These are phyloP conservation scores for Xylariaceae sp. DNA, from an alignment of 2,329 filamentous ascomycete genomes.

Conservation along the genomic window DNA sequence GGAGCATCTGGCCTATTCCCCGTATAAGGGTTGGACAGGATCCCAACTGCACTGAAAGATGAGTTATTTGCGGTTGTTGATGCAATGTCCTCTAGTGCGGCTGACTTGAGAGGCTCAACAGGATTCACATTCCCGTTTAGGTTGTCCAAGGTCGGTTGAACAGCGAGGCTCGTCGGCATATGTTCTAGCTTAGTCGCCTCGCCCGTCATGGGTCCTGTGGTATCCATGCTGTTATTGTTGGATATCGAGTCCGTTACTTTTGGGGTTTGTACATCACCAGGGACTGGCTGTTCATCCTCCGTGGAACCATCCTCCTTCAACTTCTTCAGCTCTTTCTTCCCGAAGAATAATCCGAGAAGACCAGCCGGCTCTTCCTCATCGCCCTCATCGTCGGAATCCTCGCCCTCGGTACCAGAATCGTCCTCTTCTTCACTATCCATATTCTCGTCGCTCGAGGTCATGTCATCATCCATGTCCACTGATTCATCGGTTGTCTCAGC, in stretches of 20 bases:
- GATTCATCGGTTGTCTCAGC: constrained; percentile 69
- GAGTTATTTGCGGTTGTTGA: background rate
- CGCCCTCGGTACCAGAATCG: constrained; percentile 42
- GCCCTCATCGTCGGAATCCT: constrained; percentile 54
- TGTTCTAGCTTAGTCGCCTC: background rate
- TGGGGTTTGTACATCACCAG: constrained; percentile 45
- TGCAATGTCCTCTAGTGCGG: background rate
- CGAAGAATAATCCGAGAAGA: constrained; percentile 64
- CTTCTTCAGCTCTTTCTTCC: constrained; percentile 62
- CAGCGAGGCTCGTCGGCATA: background rate
- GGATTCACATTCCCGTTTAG: background rate
- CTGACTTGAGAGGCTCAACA: background rate
- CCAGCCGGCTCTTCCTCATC: constrained; percentile 52
- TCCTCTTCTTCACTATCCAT: constrained; percentile 54
- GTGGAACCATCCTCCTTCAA: constrained; percentile 52
- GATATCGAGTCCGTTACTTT: constrained; percentile 33
- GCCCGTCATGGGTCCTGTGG: background rate
- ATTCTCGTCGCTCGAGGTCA: constrained; percentile 61
- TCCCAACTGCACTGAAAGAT: background rate
- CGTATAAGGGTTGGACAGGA: constrained; percentile 25
- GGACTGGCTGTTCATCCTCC: constrained; percentile 33
- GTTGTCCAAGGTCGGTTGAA: background rate
- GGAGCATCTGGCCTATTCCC: constrained; percentile 30
- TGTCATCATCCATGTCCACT: constrained; percentile 72
- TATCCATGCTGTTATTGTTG: background rate